Conservation (phyloP, 805 yeast species). For the Saccharomycodes ludwigii region DNA sequence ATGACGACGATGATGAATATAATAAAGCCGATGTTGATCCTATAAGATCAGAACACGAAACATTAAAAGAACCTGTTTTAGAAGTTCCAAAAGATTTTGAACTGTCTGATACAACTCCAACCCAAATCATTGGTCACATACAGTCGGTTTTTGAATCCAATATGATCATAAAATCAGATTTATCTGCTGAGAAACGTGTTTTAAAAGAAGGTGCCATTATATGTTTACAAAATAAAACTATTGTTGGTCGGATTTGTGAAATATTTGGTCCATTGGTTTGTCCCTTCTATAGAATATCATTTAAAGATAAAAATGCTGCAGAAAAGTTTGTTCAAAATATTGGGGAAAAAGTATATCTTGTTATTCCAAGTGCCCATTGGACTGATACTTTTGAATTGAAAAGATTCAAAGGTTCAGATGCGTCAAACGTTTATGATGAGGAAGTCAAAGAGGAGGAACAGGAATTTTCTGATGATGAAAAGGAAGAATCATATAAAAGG, state of each 20-base stretch:
- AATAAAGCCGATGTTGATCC: constrained; percentile 46
- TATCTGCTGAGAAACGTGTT: constrained; percentile 77
- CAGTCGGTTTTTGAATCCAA: constrained; percentile 59
- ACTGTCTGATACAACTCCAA: constrained; percentile 47
- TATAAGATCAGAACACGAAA: constrained; percentile 68
- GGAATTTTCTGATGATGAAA: constrained; percentile 91
- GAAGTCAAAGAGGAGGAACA: constrained; percentile 88
- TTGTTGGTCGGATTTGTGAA: constrained; percentile 73
- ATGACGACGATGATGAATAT: constrained; percentile 27
- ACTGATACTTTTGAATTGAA: constrained; percentile 63
- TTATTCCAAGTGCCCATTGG: constrained; percentile 72
- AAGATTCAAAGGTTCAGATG: constrained; percentile 77
- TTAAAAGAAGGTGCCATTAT: constrained; percentile 71
- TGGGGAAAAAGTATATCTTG: constrained; percentile 56
- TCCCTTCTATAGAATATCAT: constrained; percentile 52
- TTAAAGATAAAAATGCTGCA: constrained; percentile 34
- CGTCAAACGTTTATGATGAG: constrained; percentile 89
- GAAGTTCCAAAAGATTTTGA: constrained; percentile 53
- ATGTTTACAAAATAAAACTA: constrained; percentile 58
- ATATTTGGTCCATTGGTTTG: constrained; percentile 78
- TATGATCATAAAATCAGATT: constrained; percentile 54
- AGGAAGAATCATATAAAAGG: constrained; percentile 60
- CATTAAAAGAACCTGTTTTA: constrained; percentile 54
- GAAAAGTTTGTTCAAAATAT: constrained; percentile 33
- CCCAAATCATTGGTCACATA: constrained; percentile 62